phyloP scores from a whole-genome alignment of 1,139 yeast species.

The Geotrichum aggregatum region DNA sequence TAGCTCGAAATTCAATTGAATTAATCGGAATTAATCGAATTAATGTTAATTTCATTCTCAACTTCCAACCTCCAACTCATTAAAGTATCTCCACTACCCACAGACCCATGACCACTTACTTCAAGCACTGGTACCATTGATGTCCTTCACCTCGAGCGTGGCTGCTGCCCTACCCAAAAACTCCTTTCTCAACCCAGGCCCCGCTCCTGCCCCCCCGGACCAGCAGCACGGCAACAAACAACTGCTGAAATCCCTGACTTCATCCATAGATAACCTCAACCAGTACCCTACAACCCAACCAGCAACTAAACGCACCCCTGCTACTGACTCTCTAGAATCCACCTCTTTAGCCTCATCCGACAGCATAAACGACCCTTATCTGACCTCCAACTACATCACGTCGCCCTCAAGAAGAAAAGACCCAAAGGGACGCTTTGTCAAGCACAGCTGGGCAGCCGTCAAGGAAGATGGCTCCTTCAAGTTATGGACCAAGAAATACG shows the following conservation, averaged over 20 bases:
- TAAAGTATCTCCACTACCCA: too few species aligned
- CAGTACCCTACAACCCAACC: slow-evolving; percentile 16
- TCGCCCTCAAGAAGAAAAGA: slow-evolving; percentile 13
- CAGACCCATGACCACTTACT: too few species aligned
- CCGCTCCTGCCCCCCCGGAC: slow-evolving; percentile 42
- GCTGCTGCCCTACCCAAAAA: slow-evolving; percentile 34
- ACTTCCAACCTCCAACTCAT: too few species aligned
- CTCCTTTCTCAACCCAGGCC: slow-evolving; percentile 42
- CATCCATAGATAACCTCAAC: slow-evolving; percentile 16
- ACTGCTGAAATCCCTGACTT: slow-evolving; percentile 1
- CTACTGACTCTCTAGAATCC: slow-evolving; percentile 1
- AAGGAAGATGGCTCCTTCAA: slow-evolving; percentile 78
- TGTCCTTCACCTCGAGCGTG: slow-evolving; percentile 32
- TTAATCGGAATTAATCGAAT: too few species aligned
- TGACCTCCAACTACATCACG: slow-evolving; percentile 12
- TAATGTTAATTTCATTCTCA: too few species aligned
- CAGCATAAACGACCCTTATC: slow-evolving; percentile 15
- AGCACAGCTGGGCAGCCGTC: slow-evolving; percentile 81
- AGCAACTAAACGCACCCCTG: background rate
- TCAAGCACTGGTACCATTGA: too few species aligned
- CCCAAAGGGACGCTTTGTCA: slow-evolving; percentile 24
- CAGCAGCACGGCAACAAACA: slow-evolving; percentile 4
- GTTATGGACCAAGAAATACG: slow-evolving; percentile 85
- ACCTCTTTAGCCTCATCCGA: slow-evolving; percentile 9
- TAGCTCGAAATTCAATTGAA: too few species aligned